Base-by-base conservation (phyloP, 2,329 filamentous ascomycete species). In the Scopulariopsis brevicaulis region DNA sequence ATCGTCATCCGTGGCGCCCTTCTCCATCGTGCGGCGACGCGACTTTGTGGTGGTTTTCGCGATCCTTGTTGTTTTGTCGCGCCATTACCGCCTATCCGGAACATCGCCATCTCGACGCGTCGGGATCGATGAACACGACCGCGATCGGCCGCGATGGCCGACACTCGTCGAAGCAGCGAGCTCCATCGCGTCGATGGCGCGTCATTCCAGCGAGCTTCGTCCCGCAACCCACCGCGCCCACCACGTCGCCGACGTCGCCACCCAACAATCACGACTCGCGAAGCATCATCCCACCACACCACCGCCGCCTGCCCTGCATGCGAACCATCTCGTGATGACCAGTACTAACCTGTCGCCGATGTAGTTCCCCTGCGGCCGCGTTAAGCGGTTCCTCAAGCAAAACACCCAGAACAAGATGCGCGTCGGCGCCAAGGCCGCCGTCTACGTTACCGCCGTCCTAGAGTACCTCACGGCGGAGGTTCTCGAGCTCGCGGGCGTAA, bases 331-430 rank as follows among this genome's bases (percentile, higher is more conserved):
- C 1, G 34, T 22, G 18, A 5, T 3, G 15, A 6, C 48, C 3
- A 20, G n/a, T 60, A 60, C 68, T 70, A 58, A 70, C 60, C 34
- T 52, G 18, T 53, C 40, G 18, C 50, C 25, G 48, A 46, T 48
- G 51, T 71, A 99, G 94, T 99, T 99, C 74, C 94, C 94, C 62
- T 99, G 94, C 73, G 94, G 94, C 77, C 94, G 94, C 87, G 94
- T 99, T 76, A 99, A 99, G 88, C 92, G 94, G 79, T 97, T 97
- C 80, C 82, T 99, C 72, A 96, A 97, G 84, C 91, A 90, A 75
- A 96, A 96, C 78, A 97, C 94, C 55, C 94, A 97, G 73, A 95
- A 96, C 78, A 97, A 97, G 82, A 97, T 96, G 90, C 93, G 94
- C 76, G 95, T 99, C 65, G 94, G 94, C 68, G 94, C 93, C 70